These are phyloP conservation scores for Discostella stelligeroides DNA, from an alignment of 108 stramenopile species.

Conservation along the genomic window DNA sequence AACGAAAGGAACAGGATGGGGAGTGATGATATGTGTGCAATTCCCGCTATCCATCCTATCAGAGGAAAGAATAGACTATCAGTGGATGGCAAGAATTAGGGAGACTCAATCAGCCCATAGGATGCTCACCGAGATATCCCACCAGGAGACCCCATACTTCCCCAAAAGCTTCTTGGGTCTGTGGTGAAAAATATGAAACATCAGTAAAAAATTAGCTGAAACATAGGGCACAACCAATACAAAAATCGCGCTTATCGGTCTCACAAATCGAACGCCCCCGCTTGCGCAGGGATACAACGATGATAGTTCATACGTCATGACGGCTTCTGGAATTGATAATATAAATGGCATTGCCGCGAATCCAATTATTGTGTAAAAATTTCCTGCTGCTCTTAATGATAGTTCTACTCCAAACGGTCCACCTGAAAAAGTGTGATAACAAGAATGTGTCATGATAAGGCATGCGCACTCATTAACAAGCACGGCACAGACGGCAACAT, in stretches of 20 bases:
- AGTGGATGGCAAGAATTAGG: no score
- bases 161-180: constrained; percentile 87
- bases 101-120: no score
- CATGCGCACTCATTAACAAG: no score
- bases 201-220: no score
- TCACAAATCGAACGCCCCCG: constrained; percentile 91
- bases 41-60: constrained; percentile 89
- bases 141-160: constrained; percentile 72
- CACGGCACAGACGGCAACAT: constrained; percentile 5
- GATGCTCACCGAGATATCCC: constrained; percentile 77
- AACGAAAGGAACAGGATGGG: constrained; percentile 88
- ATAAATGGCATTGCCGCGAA: constrained; percentile 84
- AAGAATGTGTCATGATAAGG: no score
- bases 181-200: background rate
- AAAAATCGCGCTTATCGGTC: no score
- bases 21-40: constrained; percentile 89
- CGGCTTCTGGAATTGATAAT: constrained; percentile 90
- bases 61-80: no score
- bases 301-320: constrained; percentile 90
- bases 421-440: constrained; percentile 53
- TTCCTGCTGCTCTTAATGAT: constrained; percentile 78
- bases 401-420: constrained; percentile 95
- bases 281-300: constrained; percentile 87
- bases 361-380: constrained; percentile 80
- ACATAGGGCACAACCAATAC: no score